Evolutionary conservation across 2,329 filamentous ascomycete species (phyloP), one percentile per base, ranked within the genome.

Genomic region (Cladosporium cucumerinum): DNA sequence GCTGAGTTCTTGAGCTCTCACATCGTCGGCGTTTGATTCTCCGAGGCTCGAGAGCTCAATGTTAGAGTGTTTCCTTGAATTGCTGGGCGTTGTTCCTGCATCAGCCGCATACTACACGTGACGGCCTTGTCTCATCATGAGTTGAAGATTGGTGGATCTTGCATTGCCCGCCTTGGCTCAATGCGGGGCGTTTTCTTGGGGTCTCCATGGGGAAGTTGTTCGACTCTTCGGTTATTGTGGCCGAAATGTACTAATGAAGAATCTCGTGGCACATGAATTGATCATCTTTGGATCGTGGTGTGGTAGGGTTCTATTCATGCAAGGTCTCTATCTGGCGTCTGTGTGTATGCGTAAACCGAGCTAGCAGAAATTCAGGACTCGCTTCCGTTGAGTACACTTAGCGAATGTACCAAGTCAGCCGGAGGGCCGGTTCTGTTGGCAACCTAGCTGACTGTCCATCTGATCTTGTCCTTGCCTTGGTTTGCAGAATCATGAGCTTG

Each of bases 141-240:
- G 25, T 52, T 36, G 60, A 46, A 23, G 60, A 62, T 62, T 62
- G 60, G 60, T 62, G 60, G 60, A 62, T 55, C 25, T 16, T 25
- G 32, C 34, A n/a, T 18, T 23, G 26, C 12, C 60, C 60, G 60
- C 49, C 60, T 62, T 62, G 60, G 60, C 60, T 55, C 23, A 5
- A 55, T 43, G 49, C 49, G 60, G 60, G 49, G 49, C 23, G 59
- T n/a, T 55, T 51, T 36, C 52, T 55, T 62, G 60, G 60, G 49
- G 48, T 62, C 59, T 62, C 59, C 59, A 62, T 62, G 59, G 59
- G 59, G 60, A 55, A 54, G 25, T 18, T 46, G 26, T 54, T 30
- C 51, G 26, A 21, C 11, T 30, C 7, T 23, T 46, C 39, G n/a
- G 43, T 58, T 25, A 32, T 21, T 25, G 32, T 51, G 57, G 48